Percentiles rank a stretch among this genome's conserved stretches.
These are phyloP conservation scores for Plasmodium berghei DNA, from an alignment of 169 alveolate genomes.

Conservation along the genomic window DNA sequence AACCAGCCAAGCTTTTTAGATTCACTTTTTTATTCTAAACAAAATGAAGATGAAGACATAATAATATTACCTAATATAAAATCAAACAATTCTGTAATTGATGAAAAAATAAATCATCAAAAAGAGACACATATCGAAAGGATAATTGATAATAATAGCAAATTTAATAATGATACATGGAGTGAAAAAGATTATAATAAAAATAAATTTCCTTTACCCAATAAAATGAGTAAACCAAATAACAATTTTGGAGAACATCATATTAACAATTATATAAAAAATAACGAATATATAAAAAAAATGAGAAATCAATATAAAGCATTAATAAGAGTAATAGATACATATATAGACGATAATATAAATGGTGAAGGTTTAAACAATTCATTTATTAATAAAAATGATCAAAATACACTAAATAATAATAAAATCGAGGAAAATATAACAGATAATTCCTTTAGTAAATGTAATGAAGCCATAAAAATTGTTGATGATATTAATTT, in stretches of 20 bases:
- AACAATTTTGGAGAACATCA: neutral
- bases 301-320: constrained; percentile 30
- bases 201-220: neutral
- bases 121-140: neutral
- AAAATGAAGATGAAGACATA: no score
- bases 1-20: neutral
- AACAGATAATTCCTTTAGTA: neutral
- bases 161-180: neutral
- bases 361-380: neutral
- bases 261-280: constrained; percentile 9
- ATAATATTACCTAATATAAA: no score
- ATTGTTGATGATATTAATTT: constrained; percentile 11
- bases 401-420: neutral
- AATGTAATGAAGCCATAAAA: constrained; percentile 12
- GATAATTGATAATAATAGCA: neutral
- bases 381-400: neutral
- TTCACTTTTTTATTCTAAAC: neutral
- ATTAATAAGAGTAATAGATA: constrained; percentile 24
- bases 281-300: constrained; percentile 35
- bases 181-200: neutral
- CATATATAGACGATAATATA: constrained; percentile 39
- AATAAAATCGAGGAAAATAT: neutral
- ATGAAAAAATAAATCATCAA: neutral
- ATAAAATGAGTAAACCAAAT: neutral
- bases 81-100: no score